phyloP scores from a whole-genome alignment of 2,329 filamentous ascomycete species.

The Orbilia javanica region DNA sequence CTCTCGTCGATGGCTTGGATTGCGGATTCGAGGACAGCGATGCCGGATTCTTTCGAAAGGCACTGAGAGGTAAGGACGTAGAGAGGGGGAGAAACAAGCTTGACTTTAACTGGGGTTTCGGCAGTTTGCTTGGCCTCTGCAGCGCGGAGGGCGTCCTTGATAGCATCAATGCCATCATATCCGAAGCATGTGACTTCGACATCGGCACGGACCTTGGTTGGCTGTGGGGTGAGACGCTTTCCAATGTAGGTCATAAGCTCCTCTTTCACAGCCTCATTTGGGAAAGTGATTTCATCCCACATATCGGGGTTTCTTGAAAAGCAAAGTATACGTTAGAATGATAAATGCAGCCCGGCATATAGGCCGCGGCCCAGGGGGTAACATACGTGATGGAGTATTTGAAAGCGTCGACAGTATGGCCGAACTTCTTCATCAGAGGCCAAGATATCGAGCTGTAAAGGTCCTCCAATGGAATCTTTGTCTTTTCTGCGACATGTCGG shows the following conservation, averaged over 20 bases:
- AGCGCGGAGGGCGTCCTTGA: constrained; percentile 90
- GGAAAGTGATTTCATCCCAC: constrained; percentile 92
- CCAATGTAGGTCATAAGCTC: constrained; percentile 95
- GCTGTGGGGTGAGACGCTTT: constrained; percentile 96
- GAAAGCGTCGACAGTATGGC: constrained; percentile 96
- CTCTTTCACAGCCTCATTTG: constrained; percentile 83
- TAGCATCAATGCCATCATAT: constrained; percentile 97
- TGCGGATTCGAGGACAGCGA: constrained; percentile 85
- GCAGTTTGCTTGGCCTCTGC: constrained; percentile 93
- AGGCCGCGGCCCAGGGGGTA: background rate
- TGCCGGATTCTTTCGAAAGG: constrained; percentile 89
- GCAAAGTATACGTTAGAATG: constrained; percentile 1
- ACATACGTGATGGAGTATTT: constrained; percentile 96
- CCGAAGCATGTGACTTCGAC: constrained; percentile 95
- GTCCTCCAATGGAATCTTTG: constrained; percentile 89
- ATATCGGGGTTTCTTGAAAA: constrained; percentile 84
- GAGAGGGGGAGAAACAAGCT: constrained; percentile 95
- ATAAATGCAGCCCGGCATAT: background rate
- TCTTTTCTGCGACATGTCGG: constrained; percentile 98
- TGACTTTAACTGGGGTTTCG: constrained; percentile 96
- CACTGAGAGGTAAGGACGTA: constrained; percentile 97
- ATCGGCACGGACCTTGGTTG: constrained; percentile 98
- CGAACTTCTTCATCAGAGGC: constrained; percentile 98
- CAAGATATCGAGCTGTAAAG: constrained; percentile 95
- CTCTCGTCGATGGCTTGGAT: constrained; percentile 86